Base-by-base conservation (phyloP, 352 stramenopile genomes). In the Albugo laibachii region DNA sequence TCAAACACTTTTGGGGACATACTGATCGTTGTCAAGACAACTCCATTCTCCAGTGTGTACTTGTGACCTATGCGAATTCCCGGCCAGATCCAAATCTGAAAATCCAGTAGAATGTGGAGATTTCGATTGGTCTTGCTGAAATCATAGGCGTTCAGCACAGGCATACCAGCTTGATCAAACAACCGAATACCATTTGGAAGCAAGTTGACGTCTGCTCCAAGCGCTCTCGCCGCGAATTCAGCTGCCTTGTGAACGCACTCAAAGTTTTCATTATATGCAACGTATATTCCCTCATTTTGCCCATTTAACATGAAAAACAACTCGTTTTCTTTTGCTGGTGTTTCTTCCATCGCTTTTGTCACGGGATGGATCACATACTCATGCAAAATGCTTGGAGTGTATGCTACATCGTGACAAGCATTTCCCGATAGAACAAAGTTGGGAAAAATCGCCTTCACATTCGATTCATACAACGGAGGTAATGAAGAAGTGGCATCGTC, bases 281-380 rank as follows among this genome's bases (percentile, higher is more conserved):
- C 69, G 58, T 85, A 86, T 43, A 89, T 47, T 8, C 76, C 76
- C 27, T 85, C 65, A 45, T 86, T 89, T 13, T 55, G 67, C 11
- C 76, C 76, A 45, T 89, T 89, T 53, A 89, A 70, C 66, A 89
- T 77, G 59, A 89, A 78, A 48, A 89, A 89, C 38, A 83, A 49
- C 51, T 62, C 63, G 64, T 84, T 61, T 6, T 58, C 49, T 12
- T 19, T 13, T 31, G 58, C 57, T 11, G 57, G 47, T 19, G 51
- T 34, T 35, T 45, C 19, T 24, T 74, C 58, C 66, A 83, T 84
- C 4, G 73, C 61, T 16, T 79, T 52, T 37, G 58, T 74, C n/a
- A 84, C 69, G 36, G 48, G 57, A 5, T 63, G 47, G 0, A 64
- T 13, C 36, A 63, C 61, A 35, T 67, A 69, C 13, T 35, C 50